These are phyloP conservation scores for Graphilbum ipis-grandicollis DNA, from an alignment of 2,329 filamentous ascomycete species.

Conservation along the genomic window DNA sequence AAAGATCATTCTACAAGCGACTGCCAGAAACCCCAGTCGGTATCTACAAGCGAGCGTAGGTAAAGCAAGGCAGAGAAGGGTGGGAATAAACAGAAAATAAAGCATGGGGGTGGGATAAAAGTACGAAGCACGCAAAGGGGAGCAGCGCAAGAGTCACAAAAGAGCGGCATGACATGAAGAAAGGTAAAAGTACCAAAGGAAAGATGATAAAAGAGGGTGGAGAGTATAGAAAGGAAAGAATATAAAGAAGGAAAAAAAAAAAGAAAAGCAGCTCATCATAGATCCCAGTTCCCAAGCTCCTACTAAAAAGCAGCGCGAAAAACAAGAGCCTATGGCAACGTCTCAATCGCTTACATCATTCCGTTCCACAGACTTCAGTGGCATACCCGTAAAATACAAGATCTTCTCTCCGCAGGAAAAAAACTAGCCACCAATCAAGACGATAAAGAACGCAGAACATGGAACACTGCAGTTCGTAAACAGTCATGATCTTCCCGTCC, in stretches of 20 bases:
- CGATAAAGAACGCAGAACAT: slow-evolving; percentile 1
- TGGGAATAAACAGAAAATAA: too few species aligned
- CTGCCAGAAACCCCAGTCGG: too few species aligned
- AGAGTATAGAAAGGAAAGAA: background rate
- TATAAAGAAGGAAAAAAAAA: slow-evolving; percentile 1
- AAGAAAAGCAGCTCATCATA: background rate
- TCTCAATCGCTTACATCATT: background rate
- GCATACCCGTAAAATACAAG: background rate
- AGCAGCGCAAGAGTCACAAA: background rate
- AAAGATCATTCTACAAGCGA: too few species aligned
- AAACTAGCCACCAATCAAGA: background rate
- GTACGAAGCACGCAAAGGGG: background rate
- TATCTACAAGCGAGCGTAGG: too few species aligned
- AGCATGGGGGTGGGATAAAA: too few species aligned
- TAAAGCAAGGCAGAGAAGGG: too few species aligned
- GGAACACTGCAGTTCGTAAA: slow-evolving; percentile 5
- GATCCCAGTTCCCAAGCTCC: slow-evolving; percentile 2
- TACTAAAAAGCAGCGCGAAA: background rate
- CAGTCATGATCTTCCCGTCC: slow-evolving; percentile 3
- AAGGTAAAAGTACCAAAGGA: background rate
- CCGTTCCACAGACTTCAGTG: background rate
- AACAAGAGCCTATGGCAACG: background rate
- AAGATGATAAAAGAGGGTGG: too few species aligned
- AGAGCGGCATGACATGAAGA: background rate
- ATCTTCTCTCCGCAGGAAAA: background rate